phyloP scores from a whole-genome alignment of 495 filamentous ascomycete genomes.

The Podospora pseudocomata region DNA sequence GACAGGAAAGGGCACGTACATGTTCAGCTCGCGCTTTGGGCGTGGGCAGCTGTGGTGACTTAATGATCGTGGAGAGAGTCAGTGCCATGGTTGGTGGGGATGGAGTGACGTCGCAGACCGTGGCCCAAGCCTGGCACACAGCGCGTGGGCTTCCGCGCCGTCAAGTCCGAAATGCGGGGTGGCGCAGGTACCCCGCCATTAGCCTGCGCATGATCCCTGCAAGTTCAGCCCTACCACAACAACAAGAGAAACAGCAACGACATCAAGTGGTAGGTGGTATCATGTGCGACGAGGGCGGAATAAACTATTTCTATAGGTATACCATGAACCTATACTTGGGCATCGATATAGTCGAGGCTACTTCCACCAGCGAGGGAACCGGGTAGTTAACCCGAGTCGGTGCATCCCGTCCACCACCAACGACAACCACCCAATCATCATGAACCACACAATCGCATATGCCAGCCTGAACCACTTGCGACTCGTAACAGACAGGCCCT shows the following conservation, averaged over 20 bases:
- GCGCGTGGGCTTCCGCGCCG: neutral
- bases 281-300: neutral
- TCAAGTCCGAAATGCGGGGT: slow-evolving; percentile 1
- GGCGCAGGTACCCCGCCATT: slow-evolving; percentile 5
- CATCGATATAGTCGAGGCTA: neutral
- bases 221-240: neutral
- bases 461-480: neutral
- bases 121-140: neutral
- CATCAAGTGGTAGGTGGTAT: too few species aligned
- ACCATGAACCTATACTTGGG: neutral
- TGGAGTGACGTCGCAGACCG: neutral
- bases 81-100: neutral
- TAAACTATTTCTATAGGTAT: neutral
- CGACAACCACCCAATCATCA: neutral
- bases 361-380: neutral
- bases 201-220: neutral
- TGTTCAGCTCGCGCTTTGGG: neutral
- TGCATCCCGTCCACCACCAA: neutral
- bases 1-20: neutral
- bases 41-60: neutral
- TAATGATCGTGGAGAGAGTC: neutral
- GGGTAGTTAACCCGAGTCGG: neutral
- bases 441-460: neutral
- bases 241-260: neutral
- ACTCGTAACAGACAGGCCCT: neutral